Conservation (phyloP, 345 rosid genomes). For the Corchorus capsularis region DNA sequence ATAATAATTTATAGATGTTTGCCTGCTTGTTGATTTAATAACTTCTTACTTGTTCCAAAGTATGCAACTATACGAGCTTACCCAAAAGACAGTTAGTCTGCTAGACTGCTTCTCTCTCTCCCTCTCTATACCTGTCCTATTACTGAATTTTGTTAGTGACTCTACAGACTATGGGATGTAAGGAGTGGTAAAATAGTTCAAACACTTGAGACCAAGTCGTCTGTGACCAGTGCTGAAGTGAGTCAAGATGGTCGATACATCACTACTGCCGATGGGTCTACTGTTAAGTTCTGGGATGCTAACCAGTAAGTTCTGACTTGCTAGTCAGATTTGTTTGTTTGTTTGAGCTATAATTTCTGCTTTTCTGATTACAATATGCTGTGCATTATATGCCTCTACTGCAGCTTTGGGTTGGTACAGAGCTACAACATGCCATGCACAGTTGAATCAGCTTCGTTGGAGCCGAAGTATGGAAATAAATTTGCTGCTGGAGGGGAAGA, state of each 20-base stretch:
- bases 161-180: conserved; percentile 79
- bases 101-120: not conserved
- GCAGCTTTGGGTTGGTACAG: conserved; percentile 83
- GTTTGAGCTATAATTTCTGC: conserved; percentile 13
- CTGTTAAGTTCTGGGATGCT: conserved; percentile 96
- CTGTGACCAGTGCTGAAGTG: conserved; percentile 95
- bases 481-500: conserved; percentile 69
- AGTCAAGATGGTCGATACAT: conserved; percentile 94
- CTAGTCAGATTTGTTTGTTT: not conserved
- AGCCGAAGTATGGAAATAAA: conserved; percentile 54
- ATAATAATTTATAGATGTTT: not conserved
- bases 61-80: not conserved
- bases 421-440: conserved; percentile 88
- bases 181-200: conserved; percentile 86
- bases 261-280: conserved; percentile 91
- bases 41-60: not conserved
- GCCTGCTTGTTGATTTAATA: not conserved
- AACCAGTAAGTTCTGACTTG: conserved; percentile 65
- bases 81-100: not conserved
- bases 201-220: conserved; percentile 79
- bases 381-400: not conserved
- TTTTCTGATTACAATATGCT: conserved; percentile 4
- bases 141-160: conserved; percentile 8
- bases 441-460: conserved; percentile 76
- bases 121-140: not conserved